Evolutionary conservation across 441 rosid species (phyloP).

Genomic region (Pelargonium australe): DNA sequence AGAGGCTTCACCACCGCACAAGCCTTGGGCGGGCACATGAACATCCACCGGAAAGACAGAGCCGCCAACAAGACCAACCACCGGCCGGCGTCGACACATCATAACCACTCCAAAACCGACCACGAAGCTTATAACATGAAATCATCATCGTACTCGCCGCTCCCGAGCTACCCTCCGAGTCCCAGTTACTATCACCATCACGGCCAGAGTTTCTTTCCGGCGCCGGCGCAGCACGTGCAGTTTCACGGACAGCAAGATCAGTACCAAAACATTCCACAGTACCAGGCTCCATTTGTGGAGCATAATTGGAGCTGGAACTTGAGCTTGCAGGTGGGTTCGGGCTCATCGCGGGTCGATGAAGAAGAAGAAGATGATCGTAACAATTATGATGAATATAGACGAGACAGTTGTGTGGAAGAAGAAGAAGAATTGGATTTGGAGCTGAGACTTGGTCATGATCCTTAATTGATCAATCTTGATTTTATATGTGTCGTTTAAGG

Average conservation of each 20-base stretch:
- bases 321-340: conserved; percentile 22
- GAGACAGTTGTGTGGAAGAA: conserved; percentile 9
- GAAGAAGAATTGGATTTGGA: conserved; percentile 40
- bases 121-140: too few relatives aligned
- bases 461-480: too few relatives aligned
- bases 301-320: conserved; percentile 29
- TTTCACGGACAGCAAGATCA: too few relatives aligned
- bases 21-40: conserved; percentile 47
- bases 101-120: not conserved
- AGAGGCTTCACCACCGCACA: conserved; percentile 44
- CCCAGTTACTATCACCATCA: too few relatives aligned
- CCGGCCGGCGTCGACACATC: not conserved
- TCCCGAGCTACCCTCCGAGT: not conserved
- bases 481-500: too few relatives aligned
- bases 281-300: conserved; percentile 18
- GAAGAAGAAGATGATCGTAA: not conserved
- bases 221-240: too few relatives aligned
- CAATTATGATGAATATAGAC: conserved; percentile 18
- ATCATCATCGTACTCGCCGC: too few relatives aligned
- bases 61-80: conserved; percentile 23
- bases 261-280: too few relatives aligned
- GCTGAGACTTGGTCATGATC: conserved; percentile 38
- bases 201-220: too few relatives aligned
- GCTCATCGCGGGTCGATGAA: conserved; percentile 20
- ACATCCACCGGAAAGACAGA: conserved; percentile 40